phyloP scores from a whole-genome alignment of 2,329 filamentous ascomycete genomes.

The Penicillium sp. region DNA sequence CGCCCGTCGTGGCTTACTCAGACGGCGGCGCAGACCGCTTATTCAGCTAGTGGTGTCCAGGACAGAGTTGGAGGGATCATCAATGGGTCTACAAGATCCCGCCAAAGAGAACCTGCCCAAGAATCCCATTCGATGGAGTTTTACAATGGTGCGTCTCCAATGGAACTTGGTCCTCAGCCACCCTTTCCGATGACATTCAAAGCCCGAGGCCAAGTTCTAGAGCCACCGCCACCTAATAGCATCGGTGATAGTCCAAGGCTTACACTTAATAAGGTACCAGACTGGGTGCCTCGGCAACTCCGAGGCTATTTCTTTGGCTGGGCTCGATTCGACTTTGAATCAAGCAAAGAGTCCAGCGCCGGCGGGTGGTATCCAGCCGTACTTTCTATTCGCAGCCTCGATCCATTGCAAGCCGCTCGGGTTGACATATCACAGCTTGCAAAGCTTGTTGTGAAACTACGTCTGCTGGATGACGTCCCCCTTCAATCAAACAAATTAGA shows the following conservation, averaged over 20 bases:
- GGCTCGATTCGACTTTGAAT: conserved; percentile 46
- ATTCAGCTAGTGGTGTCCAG: conserved; percentile 31
- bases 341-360: conserved; percentile 33
- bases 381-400: conserved; percentile 50
- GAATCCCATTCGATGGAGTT: conserved; percentile 19
- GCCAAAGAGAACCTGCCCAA: conserved; percentile 19
- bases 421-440: conserved; percentile 53
- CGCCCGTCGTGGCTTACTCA: conserved; percentile 32
- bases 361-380: conserved; percentile 61
- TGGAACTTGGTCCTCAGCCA: conserved; percentile 33
- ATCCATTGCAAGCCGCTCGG: conserved; percentile 50
- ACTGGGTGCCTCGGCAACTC: conserved; percentile 56
- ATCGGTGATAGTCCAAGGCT: conserved; percentile 58
- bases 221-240: conserved; percentile 36
- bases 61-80: conserved; percentile 29
- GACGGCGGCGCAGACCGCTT: conserved; percentile 34
- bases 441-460: conserved; percentile 47
- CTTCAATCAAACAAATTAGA: conserved; percentile 45
- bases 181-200: conserved; percentile 34
- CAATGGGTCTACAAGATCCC: conserved; percentile 40
- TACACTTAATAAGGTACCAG: conserved; percentile 55
- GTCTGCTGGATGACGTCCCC: conserved; percentile 29
- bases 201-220: conserved; percentile 14
- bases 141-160: conserved; percentile 1
- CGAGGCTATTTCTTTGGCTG: conserved; percentile 67